These are phyloP conservation scores for Protomyces macrosporus DNA, from an alignment of 1,139 yeast genomes.

Conservation along the genomic window DNA sequence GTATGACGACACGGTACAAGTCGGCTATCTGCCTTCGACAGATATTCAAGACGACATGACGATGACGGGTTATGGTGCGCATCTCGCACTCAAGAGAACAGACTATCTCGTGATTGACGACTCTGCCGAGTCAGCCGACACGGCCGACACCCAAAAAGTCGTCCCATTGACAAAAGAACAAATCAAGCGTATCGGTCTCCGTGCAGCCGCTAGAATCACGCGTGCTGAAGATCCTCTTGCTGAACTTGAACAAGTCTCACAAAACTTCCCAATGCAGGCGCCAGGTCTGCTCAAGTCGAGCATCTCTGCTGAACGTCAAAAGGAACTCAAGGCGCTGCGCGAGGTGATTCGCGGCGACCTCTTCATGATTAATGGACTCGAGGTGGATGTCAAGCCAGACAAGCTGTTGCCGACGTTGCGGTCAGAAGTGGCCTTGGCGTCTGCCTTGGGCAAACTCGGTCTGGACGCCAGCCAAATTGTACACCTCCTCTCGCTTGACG, in stretches of 20 bases:
- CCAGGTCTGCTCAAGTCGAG: slow-evolving; percentile 32
- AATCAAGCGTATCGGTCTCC: slow-evolving; percentile 37
- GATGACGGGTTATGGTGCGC: slow-evolving; percentile 64
- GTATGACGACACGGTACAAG: neutral
- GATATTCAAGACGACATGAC: neutral
- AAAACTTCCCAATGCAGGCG: slow-evolving; percentile 39
- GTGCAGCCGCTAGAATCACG: slow-evolving; percentile 38
- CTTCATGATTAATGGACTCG: slow-evolving; percentile 41
- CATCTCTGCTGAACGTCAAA: slow-evolving; percentile 30
- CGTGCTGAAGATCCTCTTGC: slow-evolving; percentile 36
- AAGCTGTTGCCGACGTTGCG: slow-evolving; percentile 37
- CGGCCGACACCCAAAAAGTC: slow-evolving; percentile 1
- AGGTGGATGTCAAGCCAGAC: slow-evolving; percentile 29
- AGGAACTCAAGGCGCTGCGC: slow-evolving; percentile 34
- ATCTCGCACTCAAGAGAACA: slow-evolving; percentile 55
- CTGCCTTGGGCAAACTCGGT: slow-evolving; percentile 32
- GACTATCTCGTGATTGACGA: slow-evolving; percentile 64
- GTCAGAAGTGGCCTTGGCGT: slow-evolving; percentile 36
- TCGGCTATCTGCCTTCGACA: slow-evolving; percentile 2
- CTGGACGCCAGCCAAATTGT: slow-evolving; percentile 31
- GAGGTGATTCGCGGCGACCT: slow-evolving; percentile 36
- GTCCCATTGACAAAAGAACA: slow-evolving; percentile 33
- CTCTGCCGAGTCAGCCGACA: slow-evolving; percentile 35
- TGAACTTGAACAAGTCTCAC: slow-evolving; percentile 37
- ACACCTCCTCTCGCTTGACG: slow-evolving; percentile 31